Percentiles rank a stretch among this genome's conserved stretches.
Conservation (phyloP, 176 grass and related monocot genomes). For the bread wheat (Triticum aestivum) region DNA sequence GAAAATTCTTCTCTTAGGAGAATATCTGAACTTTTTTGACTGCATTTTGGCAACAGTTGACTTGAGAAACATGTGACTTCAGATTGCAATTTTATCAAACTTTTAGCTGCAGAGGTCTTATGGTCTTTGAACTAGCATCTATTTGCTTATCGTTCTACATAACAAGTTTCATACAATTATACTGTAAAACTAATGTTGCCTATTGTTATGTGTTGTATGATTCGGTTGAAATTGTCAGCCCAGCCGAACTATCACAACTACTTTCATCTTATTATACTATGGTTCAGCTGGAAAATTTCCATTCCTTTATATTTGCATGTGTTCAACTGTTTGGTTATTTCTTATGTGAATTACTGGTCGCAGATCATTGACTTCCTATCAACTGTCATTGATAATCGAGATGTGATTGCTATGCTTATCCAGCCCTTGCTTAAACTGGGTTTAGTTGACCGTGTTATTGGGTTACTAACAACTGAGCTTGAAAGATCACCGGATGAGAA, state of each 20-base stretch:
- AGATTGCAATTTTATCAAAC: background rate
- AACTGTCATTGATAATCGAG: slow-evolving; percentile 61
- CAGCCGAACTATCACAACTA: background rate
- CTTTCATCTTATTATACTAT: background rate
- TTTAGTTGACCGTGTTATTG: slow-evolving; percentile 49
- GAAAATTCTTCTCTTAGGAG: background rate
- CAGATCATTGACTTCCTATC: slow-evolving; percentile 86
- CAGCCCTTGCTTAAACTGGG: slow-evolving; percentile 76
- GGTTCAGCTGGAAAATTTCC: slow-evolving; percentile 1
- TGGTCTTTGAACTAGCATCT: background rate
- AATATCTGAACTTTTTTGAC: background rate
- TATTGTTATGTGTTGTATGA: background rate
- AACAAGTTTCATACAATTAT: background rate
- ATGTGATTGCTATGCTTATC: slow-evolving; percentile 61
- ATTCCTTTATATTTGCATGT: slow-evolving; percentile 11
- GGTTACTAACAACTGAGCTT: slow-evolving; percentile 69
- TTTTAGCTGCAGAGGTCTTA: background rate
- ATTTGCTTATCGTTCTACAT: slow-evolving; percentile 13
- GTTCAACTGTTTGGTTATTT: background rate
- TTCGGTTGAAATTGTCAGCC: slow-evolving; percentile 23
- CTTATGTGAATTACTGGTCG: slow-evolving; percentile 25
- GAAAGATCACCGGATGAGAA: slow-evolving; percentile 61
- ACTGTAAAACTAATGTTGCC: background rate
- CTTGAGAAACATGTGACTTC: background rate
- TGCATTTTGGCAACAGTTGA: background rate